These are phyloP conservation scores for Nissolia schottii DNA, from an alignment of 306 rosid species.

Conservation along the genomic window DNA sequence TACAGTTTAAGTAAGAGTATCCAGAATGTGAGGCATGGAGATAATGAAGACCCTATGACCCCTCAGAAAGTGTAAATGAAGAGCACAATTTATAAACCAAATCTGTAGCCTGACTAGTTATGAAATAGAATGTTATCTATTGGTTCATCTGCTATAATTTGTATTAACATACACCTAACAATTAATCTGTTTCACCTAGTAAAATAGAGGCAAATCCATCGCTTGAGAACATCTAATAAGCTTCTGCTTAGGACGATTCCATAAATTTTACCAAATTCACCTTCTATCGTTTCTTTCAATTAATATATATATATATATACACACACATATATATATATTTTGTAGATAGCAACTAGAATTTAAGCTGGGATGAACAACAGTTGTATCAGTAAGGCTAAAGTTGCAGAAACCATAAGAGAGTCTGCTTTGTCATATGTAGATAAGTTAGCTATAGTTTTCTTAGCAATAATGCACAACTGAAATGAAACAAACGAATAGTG, in stretches of 20 bases:
- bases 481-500: constrained; percentile 12
- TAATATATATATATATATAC: background rate
- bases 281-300: background rate
- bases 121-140: background rate
- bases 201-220: background rate
- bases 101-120: background rate
- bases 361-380: background rate
- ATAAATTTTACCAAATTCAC: background rate
- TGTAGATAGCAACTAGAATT: background rate
- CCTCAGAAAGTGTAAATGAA: background rate
- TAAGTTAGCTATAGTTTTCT: background rate
- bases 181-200: background rate
- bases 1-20: background rate
- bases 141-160: background rate
- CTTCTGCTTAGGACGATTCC: background rate
- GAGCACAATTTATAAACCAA: background rate
- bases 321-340: background rate
- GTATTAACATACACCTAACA: background rate
- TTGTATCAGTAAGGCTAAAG: background rate
- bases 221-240: constrained; percentile 6
- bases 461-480: background rate
- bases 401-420: background rate
- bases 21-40: background rate
- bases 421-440: constrained; percentile 1
- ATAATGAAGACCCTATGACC: background rate